Evolutionary conservation across 2,329 filamentous ascomycete species (phyloP), one percentile per base, ranked within the genome.

Genomic region (Fusarium virguliforme): DNA sequence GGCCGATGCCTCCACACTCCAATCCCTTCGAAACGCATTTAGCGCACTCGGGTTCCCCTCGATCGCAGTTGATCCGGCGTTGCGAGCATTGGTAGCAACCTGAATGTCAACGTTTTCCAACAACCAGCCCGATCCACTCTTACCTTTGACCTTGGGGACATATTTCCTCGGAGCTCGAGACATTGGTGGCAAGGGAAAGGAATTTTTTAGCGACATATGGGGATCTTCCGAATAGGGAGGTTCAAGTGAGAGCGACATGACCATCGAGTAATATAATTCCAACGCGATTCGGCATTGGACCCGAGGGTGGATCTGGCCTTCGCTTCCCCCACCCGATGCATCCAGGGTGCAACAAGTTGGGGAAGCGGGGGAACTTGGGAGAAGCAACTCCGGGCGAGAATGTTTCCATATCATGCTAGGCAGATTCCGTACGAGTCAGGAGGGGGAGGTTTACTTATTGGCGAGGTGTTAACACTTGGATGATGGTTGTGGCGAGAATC

Each of bases 81-180:
- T 79, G 76, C 8, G 77, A 78, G 60, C 80, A 82, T 55, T 81
- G 72, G 34, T 79, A 77, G 61, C 80, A 82, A 9, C 80, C 80
- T 76, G n/a, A 12, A 12, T 7, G 32, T 59, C 35, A 60, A 48
- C 24, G 8, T 34, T 22, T 10, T 6, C n/a, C 32, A n/a, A 35
- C 10, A 48, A 34, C 18, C 13, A 35, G 3, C 34, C 10, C 9
- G 40, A 26, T 46, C 26, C 22, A 32, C 9, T 57, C 63, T 35
- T 13, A 75, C 73, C 73, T 64, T 75, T 75, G 35, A 73, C 51
- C 50, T 75, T 75, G 4, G 73, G 73, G 2, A 73, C 59, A 22
- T 75, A 75, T 40, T 41, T 60, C 34, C 62, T 53, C 50, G 57
- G 57, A 2, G 57, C 38, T 8, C 62, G 57, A 38, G 56, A 8